phyloP scores from a whole-genome alignment of 148 eudicot genomes.

The Cornus kousa region DNA sequence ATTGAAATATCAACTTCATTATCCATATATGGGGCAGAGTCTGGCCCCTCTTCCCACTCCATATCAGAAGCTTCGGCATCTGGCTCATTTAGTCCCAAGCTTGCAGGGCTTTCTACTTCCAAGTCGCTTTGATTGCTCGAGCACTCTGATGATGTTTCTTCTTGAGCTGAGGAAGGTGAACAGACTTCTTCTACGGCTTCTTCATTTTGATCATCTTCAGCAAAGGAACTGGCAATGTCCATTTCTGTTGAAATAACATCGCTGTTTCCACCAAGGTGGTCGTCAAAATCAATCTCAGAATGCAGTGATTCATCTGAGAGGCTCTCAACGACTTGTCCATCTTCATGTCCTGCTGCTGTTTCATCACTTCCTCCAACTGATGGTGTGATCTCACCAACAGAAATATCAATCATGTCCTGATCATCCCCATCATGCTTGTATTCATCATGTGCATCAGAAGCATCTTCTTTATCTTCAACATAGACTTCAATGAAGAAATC shows the following conservation, averaged over 20 bases:
- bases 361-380: background rate
- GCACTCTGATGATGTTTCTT: constrained; percentile 20
- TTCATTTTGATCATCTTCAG: constrained; percentile 10
- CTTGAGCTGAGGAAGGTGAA: constrained; percentile 12
- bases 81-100: constrained; percentile 28
- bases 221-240: constrained; percentile 2
- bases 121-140: constrained; percentile 11
- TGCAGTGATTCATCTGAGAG: constrained; percentile 18
- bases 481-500: constrained; percentile 60
- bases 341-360: background rate
- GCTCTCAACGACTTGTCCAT: constrained; percentile 16
- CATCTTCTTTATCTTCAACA: constrained; percentile 15
- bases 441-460: background rate
- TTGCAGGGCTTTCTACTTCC: constrained; percentile 22
- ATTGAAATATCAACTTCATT: background rate
- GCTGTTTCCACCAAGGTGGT: constrained; percentile 7
- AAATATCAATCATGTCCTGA: background rate
- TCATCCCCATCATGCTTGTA: background rate
- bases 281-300: constrained; percentile 21
- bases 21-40: constrained; percentile 18
- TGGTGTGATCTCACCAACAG: background rate
- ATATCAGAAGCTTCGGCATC: constrained; percentile 45
- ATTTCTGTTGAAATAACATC: constrained; percentile 17
- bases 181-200: constrained; percentile 8
- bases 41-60: constrained; percentile 64